Evolutionary conservation across 129 eudicot species (phyloP).

Genomic region (Artemisia annua): DNA sequence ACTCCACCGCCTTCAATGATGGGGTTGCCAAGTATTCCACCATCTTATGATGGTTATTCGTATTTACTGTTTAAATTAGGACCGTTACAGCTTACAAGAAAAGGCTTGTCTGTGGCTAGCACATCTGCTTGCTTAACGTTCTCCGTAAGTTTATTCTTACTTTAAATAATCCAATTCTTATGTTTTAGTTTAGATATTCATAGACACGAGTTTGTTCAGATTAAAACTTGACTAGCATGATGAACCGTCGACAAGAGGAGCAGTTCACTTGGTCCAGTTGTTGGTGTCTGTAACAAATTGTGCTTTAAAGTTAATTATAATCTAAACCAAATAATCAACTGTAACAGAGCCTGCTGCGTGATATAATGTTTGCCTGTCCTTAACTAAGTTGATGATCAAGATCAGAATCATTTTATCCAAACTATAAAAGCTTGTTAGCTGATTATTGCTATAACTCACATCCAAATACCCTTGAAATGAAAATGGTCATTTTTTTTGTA

Average conservation of each 20-base stretch:
- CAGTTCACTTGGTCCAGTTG: not conserved
- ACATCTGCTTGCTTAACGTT: conserved; percentile 91
- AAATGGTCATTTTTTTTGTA: conserved; percentile 23
- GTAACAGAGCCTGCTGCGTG: too few relatives aligned
- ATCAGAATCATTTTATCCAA: too few relatives aligned
- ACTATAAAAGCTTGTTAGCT: too few relatives aligned
- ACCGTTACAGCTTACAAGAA: conserved; percentile 78
- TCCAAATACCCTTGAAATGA: not conserved
- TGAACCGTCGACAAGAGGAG: too few relatives aligned
- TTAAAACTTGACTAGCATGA: not conserved
- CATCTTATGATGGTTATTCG: conserved; percentile 75
- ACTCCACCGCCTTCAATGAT: conserved; percentile 80
- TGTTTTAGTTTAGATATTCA: not conserved
- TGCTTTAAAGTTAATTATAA: too few relatives aligned
- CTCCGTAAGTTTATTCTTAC: conserved; percentile 49
- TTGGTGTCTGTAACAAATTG: not conserved
- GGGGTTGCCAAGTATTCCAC: conserved; percentile 63
- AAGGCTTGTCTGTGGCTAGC: conserved; percentile 80
- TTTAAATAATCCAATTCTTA: not conserved
- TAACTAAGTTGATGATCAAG: too few relatives aligned
- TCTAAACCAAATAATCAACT: too few relatives aligned
- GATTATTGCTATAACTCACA: too few relatives aligned
- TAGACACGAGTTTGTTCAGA: not conserved
- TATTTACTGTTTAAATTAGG: conserved; percentile 78
- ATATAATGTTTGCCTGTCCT: too few relatives aligned